A percentile compares a stretch with the other conserved stretches of the same genome.
Conservation (phyloP, 495 filamentous ascomycete genomes). For the Polyplosphaeria fusca region DNA sequence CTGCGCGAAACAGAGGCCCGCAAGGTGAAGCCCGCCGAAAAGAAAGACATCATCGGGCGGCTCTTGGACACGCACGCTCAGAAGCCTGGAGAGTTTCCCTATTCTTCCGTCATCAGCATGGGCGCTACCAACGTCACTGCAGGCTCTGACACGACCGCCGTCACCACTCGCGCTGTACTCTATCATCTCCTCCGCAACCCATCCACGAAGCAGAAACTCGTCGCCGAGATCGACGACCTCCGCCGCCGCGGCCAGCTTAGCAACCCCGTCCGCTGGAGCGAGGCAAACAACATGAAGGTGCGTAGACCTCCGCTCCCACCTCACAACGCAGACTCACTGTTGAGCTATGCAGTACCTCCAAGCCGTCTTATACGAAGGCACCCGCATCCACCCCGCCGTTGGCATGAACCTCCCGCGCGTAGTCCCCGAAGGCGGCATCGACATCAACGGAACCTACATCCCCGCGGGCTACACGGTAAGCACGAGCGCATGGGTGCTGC, state of each 20-base stretch:
- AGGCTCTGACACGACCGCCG: constrained; percentile 38
- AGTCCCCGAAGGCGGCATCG: constrained; percentile 35
- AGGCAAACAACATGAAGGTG: not conserved
- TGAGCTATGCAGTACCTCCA: constrained; percentile 30
- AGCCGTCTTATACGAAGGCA: constrained; percentile 42
- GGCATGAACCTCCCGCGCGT: constrained; percentile 27
- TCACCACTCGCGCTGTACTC: constrained; percentile 31
- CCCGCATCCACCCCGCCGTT: constrained; percentile 34
- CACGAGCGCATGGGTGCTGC: not conserved
- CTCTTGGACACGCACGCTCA: constrained; percentile 31
- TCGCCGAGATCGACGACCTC: constrained; percentile 34
- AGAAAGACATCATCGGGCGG: constrained; percentile 36
- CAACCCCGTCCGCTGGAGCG: not conserved
- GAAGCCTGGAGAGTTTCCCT: constrained; percentile 34
- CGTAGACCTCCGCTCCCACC: no score
- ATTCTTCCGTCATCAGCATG: constrained; percentile 24
- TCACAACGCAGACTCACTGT: not conserved
- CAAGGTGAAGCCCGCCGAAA: constrained; percentile 32
- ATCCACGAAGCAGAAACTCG: constrained; percentile 16
- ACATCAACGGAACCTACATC: constrained; percentile 33
- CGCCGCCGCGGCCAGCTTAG: not conserved
- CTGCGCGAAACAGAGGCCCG: constrained; percentile 28
- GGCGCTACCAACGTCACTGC: constrained; percentile 14
- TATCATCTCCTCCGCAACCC: constrained; percentile 36
- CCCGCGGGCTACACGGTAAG: constrained; percentile 13